Evolutionary conservation across 768 basidiomycete species (phyloP), one percentile per base, ranked within the genome.

Genomic region (Suillus plorans): DNA sequence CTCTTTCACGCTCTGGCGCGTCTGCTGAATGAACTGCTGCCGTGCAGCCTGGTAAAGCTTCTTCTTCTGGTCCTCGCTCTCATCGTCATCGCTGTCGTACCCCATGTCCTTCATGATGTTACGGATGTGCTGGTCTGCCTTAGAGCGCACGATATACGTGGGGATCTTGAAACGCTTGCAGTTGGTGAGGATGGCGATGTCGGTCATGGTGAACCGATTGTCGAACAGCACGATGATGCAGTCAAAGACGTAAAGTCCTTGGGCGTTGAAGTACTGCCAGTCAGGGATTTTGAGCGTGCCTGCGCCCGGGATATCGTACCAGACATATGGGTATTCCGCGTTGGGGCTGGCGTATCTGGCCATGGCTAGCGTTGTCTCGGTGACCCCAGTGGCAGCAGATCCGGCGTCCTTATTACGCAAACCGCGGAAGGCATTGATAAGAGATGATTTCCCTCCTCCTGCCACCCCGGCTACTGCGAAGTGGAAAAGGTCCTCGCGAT

Each of bases 251-350:
- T 72, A 80, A 39, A 80, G 71, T 13, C 78, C 78, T 55, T 79
- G 76, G 13, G 74, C 70, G 41, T 78, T 78, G 65, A 80, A 79
- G 64, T 80, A 80, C 44, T 77, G 72, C 76, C 76, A 79, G 60
- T 76, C 77, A 22, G 76, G 72, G 56, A 78, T 67, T 45, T 68
- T 71, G n/a, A 74, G 62, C 2, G 79, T 80, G 8, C 76, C 77
- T 10, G 78, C 78, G 18, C 79, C 79, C 0, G 78, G 79, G 34
- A 80, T 63, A 44, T 80, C 78, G 59, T 76, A 80, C 79, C 79
- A 80, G 22, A 72, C 70, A 50, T 74, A 70, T 22, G 68, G 71
- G 63, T 69, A 64, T 0, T 67, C 53, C 22, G 61, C 66, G 22
- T 63, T 72, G 20, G 72, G 68, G 57, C 79, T 71, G 25, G 67